phyloP scores from a whole-genome alignment of 345 rosid genomes.

The Viola odorata region DNA sequence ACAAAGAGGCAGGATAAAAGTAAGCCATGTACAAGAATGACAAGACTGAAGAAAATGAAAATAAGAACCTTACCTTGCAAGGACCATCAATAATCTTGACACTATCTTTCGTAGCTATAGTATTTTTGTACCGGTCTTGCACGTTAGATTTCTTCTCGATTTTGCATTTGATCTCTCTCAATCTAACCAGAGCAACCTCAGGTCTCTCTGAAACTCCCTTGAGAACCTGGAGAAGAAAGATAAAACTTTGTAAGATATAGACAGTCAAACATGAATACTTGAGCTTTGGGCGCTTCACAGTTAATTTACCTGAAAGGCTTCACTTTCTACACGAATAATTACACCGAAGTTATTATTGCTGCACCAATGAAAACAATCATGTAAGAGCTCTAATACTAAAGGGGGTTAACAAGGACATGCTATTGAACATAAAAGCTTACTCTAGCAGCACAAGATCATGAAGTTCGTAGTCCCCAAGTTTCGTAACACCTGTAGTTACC shows the following conservation, averaged over 20 bases:
- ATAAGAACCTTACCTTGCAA: constrained; percentile 58
- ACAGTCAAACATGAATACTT: background rate
- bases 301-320: constrained; percentile 74
- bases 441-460: constrained; percentile 91
- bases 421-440: constrained; percentile 42
- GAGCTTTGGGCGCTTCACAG: background rate
- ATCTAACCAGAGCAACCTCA: constrained; percentile 68
- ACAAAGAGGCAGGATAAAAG: constrained; percentile 11
- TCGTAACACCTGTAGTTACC: constrained; percentile 85
- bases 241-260: background rate
- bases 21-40: background rate
- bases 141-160: constrained; percentile 66
- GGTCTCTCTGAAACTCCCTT: constrained; percentile 95
- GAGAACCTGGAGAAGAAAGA: constrained; percentile 49
- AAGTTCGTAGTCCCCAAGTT: constrained; percentile 88
- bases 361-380: constrained; percentile 28
- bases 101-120: constrained; percentile 68
- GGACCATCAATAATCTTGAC: constrained; percentile 84
- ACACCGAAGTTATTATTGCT: constrained; percentile 89
- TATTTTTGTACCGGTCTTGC: constrained; percentile 66
- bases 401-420: constrained; percentile 2
- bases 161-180: constrained; percentile 94
- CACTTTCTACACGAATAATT: constrained; percentile 91
- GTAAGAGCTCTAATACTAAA: constrained; percentile 10
- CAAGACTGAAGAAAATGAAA: background rate